Percentiles rank a stretch among this genome's conserved stretches.
Conservation (phyloP, 306 rosid species). For the Carpinus fangiana region DNA sequence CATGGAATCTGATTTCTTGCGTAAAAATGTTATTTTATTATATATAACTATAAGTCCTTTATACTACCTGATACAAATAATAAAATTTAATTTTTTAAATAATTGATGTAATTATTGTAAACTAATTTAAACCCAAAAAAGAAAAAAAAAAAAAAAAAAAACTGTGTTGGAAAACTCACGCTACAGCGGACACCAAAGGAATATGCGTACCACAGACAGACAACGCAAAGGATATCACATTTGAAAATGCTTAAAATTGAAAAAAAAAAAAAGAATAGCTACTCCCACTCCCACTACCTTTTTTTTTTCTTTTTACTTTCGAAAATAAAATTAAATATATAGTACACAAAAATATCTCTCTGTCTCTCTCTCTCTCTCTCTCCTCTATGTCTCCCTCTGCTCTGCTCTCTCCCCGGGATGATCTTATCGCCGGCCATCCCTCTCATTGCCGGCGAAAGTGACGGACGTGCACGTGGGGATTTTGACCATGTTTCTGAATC, state of each 20-base stretch:
- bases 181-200: conserved; percentile 3
- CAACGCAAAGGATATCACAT: too few relatives aligned
- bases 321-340: too few relatives aligned
- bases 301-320: neutral
- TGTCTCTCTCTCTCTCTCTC: conserved; percentile 14
- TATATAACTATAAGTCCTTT: too few relatives aligned
- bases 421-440: conserved; percentile 31
- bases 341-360: neutral
- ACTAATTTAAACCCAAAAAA: too few relatives aligned
- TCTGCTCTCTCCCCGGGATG: neutral
- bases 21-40: too few relatives aligned
- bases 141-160: too few relatives aligned
- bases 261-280: neutral
- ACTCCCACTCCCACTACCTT: neutral
- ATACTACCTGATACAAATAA: too few relatives aligned
- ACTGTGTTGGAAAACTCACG: conserved; percentile 6
- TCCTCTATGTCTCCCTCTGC: neutral
- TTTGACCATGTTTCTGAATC: conserved; percentile 4
- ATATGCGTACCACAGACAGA: neutral
- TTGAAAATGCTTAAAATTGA: neutral
- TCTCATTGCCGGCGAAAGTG: conserved; percentile 30
- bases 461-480: neutral
- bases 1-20: too few relatives aligned
- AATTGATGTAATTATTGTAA: too few relatives aligned
- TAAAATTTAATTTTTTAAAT: too few relatives aligned